These are phyloP conservation scores for Psophocarpus tetragonolobus DNA, from an alignment of 306 rosid genomes.

Conservation along the genomic window DNA sequence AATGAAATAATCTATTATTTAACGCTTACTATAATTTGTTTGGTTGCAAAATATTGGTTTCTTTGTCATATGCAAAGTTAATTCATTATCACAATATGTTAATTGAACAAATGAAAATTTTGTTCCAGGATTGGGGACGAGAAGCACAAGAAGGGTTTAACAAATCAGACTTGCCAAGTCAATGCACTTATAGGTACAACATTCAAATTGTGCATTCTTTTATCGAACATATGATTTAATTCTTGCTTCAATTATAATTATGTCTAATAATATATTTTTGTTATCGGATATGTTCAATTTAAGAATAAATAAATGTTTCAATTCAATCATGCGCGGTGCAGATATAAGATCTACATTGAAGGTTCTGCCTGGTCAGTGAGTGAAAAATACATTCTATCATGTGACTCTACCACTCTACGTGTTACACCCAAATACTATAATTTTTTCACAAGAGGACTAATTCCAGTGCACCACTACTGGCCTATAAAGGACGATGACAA, in stretches of 20 bases:
- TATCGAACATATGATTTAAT: too few species aligned
- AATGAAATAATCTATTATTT: too few species aligned
- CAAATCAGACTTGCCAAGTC: slow-evolving; percentile 78
- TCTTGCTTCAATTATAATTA: neutral
- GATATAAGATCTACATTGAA: slow-evolving; percentile 91
- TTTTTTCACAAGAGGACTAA: slow-evolving; percentile 81
- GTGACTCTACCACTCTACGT: slow-evolving; percentile 72
- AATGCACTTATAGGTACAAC: slow-evolving; percentile 71
- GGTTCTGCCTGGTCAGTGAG: slow-evolving; percentile 99
- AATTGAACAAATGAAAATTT: neutral
- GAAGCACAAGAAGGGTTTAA: slow-evolving; percentile 72
- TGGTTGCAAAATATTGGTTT: too few species aligned
- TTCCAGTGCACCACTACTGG: slow-evolving; percentile 86
- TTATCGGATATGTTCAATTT: neutral
- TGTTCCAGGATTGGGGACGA: slow-evolving; percentile 68
- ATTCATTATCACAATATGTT: too few species aligned
- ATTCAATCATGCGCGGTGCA: slow-evolving; percentile 30
- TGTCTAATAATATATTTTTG: neutral
- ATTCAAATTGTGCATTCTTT: too few species aligned
- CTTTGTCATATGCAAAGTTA: neutral
- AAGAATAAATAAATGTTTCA: neutral
- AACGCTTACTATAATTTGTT: too few species aligned
- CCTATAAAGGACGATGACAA: slow-evolving; percentile 78
- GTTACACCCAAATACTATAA: slow-evolving; percentile 84
- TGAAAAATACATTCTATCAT: slow-evolving; percentile 86